These are phyloP conservation scores for Catharanthus roseus DNA, from an alignment of 257 asterid species.

Conservation along the genomic window DNA sequence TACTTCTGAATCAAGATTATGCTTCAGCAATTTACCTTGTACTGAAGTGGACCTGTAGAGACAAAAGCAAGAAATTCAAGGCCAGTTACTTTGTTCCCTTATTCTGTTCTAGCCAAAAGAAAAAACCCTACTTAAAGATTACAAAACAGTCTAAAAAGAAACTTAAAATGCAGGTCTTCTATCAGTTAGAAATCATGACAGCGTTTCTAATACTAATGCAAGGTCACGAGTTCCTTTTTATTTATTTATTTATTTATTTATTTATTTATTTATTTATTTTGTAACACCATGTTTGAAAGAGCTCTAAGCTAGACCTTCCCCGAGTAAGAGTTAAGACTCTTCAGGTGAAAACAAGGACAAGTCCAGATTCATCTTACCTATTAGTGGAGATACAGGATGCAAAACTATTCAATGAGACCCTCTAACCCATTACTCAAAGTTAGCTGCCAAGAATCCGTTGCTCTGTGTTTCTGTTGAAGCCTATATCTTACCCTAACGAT, in stretches of 20 bases:
- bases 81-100: background rate
- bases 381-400: no score
- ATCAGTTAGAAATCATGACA: no score
- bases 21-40: slow-evolving; percentile 91
- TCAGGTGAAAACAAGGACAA: no score
- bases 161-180: no score
- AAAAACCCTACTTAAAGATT: background rate
- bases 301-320: no score
- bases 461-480: background rate
- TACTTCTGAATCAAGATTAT: slow-evolving; percentile 82
- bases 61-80: background rate
- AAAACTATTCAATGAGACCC: background rate
- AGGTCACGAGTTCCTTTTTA: no score
- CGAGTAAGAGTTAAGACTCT: no score
- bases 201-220: no score
- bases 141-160: background rate
- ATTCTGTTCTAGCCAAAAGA: background rate
- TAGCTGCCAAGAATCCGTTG: background rate
- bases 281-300: no score
- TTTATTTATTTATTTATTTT: no score
- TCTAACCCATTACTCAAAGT: background rate
- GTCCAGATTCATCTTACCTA: no score
- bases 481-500: background rate
- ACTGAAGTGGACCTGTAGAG: slow-evolving; percentile 70
- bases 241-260: no score